These are phyloP conservation scores for Alternaria sp. DNA, from an alignment of 2,329 filamentous ascomycete genomes.

Conservation along the genomic window DNA sequence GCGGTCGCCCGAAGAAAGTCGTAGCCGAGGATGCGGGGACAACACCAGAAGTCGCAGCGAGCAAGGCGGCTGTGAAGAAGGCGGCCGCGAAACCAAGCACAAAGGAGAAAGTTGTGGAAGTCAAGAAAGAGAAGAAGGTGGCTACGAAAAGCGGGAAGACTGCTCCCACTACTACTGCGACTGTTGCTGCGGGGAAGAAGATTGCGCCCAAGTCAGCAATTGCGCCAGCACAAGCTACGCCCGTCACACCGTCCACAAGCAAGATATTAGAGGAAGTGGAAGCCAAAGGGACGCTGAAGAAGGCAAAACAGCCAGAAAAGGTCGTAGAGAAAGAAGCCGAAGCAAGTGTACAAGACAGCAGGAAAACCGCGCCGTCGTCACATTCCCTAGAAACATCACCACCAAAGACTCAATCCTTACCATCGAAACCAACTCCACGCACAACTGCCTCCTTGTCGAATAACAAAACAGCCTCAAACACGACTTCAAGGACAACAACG, in stretches of 20 bases:
- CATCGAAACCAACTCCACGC: neutral
- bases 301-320: neutral
- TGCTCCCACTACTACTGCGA: neutral
- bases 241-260: conserved; percentile 37
- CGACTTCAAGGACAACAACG: conserved; percentile 14
- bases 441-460: neutral
- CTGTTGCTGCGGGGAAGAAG: conserved; percentile 18
- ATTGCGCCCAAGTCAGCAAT: conserved; percentile 17
- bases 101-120: conserved; percentile 24
- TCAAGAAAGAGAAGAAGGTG: conserved; percentile 24
- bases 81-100: conserved; percentile 33
- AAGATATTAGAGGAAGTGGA: conserved; percentile 45
- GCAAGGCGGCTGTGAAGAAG: conserved; percentile 31
- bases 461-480: neutral
- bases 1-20: conserved; percentile 46
- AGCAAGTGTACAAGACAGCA: neutral
- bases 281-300: conserved; percentile 34
- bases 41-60: conserved; percentile 18
- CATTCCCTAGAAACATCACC: neutral
- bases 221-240: conserved; percentile 31
- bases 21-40: conserved; percentile 29
- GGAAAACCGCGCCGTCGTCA: neutral
- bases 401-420: conserved; percentile 24
- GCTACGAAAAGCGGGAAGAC: conserved; percentile 23
- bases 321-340: neutral